Evolutionary conservation across 2,329 filamentous ascomycete species (phyloP), one percentile per base, ranked within the genome.

Genomic region (Aurifilum marmelostoma): DNA sequence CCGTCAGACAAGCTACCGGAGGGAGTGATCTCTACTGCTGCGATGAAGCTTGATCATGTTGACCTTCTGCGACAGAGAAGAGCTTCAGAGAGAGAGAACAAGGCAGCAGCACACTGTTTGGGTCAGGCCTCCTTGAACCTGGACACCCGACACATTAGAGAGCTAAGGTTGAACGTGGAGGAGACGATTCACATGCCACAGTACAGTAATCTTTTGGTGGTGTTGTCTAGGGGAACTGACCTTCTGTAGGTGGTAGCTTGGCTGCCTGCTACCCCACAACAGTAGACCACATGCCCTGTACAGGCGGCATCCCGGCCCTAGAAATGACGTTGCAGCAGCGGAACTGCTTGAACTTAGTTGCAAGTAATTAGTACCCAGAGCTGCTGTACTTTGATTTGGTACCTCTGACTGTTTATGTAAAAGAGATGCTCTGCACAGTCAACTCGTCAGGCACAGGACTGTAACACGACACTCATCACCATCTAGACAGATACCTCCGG

Each of bases 1-100:
- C 56, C 65, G 54, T 60, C 37, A 59, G 52, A 58, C 50, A 62
- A 60, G 70, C 67, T 71, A 67, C 69, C 62, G 65, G 68, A 64
- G 60, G 52, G 59, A 43, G 68, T 65, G 63, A 24, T 66, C 63
- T 58, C 47, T 16, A 34, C 9, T 27, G 32, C 12, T 43, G 24
- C 5, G 43, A n/a, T 47, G 50, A 24, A 34, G 56, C 27, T 41
- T 47, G 65, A 39, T 67, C 70, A 71, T 71, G 63, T 27, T 70
- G 70, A 37, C 56, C 62, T 32, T 34, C 21, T 54, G 39, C 12
- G 27, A 34, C 32, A 47, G 39, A 58, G 64, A 16, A 39, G 37
- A 47, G 61, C n/a, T 14, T 64, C 50, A 27, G n/a, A n/a, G 2
- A 50, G 12, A 12, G 24, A 24, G 24, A 37, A 16, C 32, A 41